Evolutionary conservation across 768 basidiomycete genomes (phyloP).

Genomic region (Gelatoporia subvermispora): DNA sequence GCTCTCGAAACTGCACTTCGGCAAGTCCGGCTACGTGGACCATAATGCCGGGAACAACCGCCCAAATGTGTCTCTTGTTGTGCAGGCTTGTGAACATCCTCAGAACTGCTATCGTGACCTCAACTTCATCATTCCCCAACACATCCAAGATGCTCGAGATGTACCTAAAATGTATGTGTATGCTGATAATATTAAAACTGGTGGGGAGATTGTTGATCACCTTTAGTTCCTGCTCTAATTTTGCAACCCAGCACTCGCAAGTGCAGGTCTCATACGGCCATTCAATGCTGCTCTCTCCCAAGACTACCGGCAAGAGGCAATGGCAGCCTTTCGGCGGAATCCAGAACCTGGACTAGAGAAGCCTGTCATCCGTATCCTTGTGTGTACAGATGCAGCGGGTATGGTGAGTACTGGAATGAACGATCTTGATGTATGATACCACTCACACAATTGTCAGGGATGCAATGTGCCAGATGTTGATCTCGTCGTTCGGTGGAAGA

Average conservation of each 20-base stretch:
- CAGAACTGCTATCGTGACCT: conserved; percentile 29
- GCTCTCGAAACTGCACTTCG: conserved; percentile 23
- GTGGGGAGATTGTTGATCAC: conserved; percentile 22
- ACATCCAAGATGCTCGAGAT: conserved; percentile 5
- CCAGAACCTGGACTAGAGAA: too few species aligned
- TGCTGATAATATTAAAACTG: conserved; percentile 22
- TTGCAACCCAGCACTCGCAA: not conserved
- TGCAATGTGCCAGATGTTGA: conserved; percentile 26
- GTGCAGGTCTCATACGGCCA: too few species aligned
- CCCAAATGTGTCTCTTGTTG: conserved; percentile 28
- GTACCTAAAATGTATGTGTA: conserved; percentile 28
- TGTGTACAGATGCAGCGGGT: conserved; percentile 23
- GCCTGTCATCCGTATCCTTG: conserved; percentile 10
- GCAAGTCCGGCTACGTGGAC: conserved; percentile 11
- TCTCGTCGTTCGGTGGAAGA: conserved; percentile 35
- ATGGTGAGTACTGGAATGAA: conserved; percentile 10
- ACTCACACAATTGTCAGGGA: conserved; percentile 7
- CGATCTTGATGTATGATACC: too few species aligned
- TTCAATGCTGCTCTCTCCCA: too few species aligned
- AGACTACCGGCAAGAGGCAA: too few species aligned
- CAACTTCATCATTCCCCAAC: conserved; percentile 26
- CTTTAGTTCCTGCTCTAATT: conserved; percentile 13
- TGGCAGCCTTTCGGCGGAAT: too few species aligned
- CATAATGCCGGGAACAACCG: conserved; percentile 31
- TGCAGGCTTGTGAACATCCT: conserved; percentile 30